Conservation (phyloP, 2,329 filamentous ascomycete species). For the Neoscytalidium dimidiatum region DNA sequence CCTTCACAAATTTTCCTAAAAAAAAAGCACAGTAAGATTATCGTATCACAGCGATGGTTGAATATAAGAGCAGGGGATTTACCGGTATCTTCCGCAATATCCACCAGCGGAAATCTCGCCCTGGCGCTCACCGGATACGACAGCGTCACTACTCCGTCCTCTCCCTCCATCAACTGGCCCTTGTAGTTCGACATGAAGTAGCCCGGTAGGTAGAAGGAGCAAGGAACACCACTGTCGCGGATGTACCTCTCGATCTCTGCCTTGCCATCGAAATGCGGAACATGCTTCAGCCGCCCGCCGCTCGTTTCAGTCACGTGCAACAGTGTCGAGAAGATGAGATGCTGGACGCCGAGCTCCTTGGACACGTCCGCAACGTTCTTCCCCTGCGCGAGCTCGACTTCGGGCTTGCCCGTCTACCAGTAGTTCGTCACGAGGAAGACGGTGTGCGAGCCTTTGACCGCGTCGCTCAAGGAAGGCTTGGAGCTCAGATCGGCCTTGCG, state of each 20-base stretch:
- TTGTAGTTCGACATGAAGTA: constrained; percentile 27
- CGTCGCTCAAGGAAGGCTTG: constrained; percentile 25
- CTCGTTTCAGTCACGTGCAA: constrained; percentile 28
- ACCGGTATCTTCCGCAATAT: constrained; percentile 23
- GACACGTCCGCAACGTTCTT: constrained; percentile 36
- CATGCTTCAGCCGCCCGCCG: constrained; percentile 30
- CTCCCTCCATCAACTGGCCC: not conserved
- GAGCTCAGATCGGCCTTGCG: constrained; percentile 43
- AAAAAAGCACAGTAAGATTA: not conserved
- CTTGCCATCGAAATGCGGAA: constrained; percentile 43
- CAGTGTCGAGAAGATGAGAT: constrained; percentile 43
- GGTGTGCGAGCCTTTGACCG: constrained; percentile 27
- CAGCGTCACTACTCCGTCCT: constrained; percentile 16
- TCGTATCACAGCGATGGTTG: no score
- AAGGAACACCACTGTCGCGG: constrained; percentile 19
- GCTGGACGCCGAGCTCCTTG: constrained; percentile 34
- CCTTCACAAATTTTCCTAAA: constrained; percentile 25
- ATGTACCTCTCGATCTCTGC: constrained; percentile 37
- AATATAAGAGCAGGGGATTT: no score
- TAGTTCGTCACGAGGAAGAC: constrained; percentile 34
- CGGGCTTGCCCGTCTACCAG: constrained; percentile 21
- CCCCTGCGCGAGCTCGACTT: constrained; percentile 35
- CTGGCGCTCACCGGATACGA: constrained; percentile 12
- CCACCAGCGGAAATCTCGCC: constrained; percentile 21
- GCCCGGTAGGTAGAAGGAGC: constrained; percentile 27